Conservation (phyloP, 805 yeast genomes). For the Suhomyces prunicola region DNA sequence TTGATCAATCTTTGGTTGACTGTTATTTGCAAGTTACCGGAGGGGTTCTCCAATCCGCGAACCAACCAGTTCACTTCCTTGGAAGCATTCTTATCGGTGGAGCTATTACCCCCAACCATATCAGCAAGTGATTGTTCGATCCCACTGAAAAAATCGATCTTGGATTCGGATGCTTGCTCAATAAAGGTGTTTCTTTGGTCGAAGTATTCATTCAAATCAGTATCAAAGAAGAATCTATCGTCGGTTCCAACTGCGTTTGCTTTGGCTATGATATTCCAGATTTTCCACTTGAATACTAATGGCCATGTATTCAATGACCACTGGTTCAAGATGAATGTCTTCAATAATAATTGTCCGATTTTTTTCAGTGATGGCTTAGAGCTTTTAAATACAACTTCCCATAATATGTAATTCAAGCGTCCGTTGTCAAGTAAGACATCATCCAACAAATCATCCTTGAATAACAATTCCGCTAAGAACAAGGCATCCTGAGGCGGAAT, state of each 20-base stretch:
- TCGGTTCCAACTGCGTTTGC: slow-evolving; percentile 27
- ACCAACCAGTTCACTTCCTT: slow-evolving; percentile 62
- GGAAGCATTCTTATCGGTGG: slow-evolving; percentile 50
- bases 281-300: slow-evolving; percentile 48
- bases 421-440: slow-evolving; percentile 30
- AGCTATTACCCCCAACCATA: slow-evolving; percentile 46
- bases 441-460: slow-evolving; percentile 18
- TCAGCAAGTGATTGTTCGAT: slow-evolving; percentile 59
- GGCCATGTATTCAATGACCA: slow-evolving; percentile 40
- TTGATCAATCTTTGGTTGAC: slow-evolving; percentile 51
- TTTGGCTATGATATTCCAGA: slow-evolving; percentile 29
- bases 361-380: slow-evolving; percentile 47
- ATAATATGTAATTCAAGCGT: slow-evolving; percentile 23
- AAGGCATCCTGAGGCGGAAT: slow-evolving; percentile 66
- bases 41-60: slow-evolving; percentile 42
- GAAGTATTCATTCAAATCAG: slow-evolving; percentile 27
- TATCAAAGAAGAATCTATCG: slow-evolving; percentile 31
- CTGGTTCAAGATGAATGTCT: slow-evolving; percentile 68
- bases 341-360: slow-evolving; percentile 51
- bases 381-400: slow-evolving; percentile 39
- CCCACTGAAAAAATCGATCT: slow-evolving; percentile 43
- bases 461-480: slow-evolving; percentile 29
- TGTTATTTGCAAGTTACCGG: slow-evolving; percentile 36
- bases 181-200: slow-evolving; percentile 44
- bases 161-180: slow-evolving; percentile 43